phyloP scores from a whole-genome alignment of 1,284 basidiomycete genomes.

The Leccinum angustisporum region DNA sequence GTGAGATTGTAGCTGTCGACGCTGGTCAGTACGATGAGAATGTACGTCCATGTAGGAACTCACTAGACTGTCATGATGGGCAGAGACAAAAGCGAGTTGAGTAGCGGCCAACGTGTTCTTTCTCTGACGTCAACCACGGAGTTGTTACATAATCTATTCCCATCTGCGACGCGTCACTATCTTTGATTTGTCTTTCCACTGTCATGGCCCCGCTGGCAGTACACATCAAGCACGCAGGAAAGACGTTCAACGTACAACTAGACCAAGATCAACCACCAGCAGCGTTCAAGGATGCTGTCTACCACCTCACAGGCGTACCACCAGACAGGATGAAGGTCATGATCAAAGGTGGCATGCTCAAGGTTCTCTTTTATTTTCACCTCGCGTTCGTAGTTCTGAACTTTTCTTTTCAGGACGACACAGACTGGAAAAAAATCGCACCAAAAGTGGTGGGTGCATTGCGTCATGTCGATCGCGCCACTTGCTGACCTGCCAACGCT shows the following conservation, averaged over 20 bases:
- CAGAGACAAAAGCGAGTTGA: background rate
- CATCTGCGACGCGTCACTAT: conserved; percentile 33
- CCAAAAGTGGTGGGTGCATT: conserved; percentile 66
- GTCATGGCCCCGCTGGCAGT: conserved; percentile 70
- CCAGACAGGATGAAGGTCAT: conserved; percentile 95
- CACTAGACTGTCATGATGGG: conserved; percentile 71
- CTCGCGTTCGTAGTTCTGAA: conserved; percentile 10
- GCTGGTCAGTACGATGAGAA: background rate
- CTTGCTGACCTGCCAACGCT: background rate
- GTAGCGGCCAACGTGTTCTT: conserved; percentile 19
- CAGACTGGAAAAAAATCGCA: conserved; percentile 79
- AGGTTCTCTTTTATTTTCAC: conserved; percentile 50
- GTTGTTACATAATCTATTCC: conserved; percentile 28
- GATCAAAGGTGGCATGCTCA: conserved; percentile 92
- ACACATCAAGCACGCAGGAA: conserved; percentile 90
- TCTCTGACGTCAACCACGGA: conserved; percentile 23
- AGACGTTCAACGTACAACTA: conserved; percentile 65
- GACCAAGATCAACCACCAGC: conserved; percentile 68
- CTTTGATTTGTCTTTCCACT: background rate
- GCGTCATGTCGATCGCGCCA: background rate
- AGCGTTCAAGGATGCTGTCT: conserved; percentile 83
- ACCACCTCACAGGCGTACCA: conserved; percentile 84
- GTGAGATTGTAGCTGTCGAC: conserved; percentile 66
- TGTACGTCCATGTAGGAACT: conserved; percentile 22
- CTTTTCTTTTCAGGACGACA: conserved; percentile 66